Evolutionary conservation across 768 basidiomycete genomes (phyloP).

Genomic region (Amanita rimosa): DNA sequence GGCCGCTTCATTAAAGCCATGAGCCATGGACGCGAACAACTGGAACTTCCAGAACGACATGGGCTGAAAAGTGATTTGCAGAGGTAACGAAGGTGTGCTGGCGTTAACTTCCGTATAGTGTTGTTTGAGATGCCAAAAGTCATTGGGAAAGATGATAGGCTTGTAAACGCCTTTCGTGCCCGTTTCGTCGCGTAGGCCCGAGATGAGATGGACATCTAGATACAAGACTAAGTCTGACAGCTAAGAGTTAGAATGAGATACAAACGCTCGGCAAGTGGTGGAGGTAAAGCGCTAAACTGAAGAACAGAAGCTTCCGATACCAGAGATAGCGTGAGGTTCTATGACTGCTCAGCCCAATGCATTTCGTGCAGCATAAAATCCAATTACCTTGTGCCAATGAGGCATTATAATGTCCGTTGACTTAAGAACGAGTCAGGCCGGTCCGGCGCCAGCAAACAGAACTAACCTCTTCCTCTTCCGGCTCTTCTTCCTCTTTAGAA

Average conservation of each 20-base stretch:
- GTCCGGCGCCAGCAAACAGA: background rate
- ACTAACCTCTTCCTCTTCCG: constrained; percentile 41
- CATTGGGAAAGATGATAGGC: constrained; percentile 87
- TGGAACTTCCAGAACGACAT: constrained; percentile 85
- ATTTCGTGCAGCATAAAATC: background rate
- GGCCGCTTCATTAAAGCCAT: constrained; percentile 80
- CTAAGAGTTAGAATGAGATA: constrained; percentile 9
- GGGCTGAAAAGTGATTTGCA: constrained; percentile 77
- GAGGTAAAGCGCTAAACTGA: constrained; percentile 42
- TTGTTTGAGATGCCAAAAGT: constrained; percentile 86
- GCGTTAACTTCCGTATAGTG: constrained; percentile 78
- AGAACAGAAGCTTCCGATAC: constrained; percentile 59
- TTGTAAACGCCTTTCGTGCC: constrained; percentile 66
- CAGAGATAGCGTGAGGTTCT: constrained; percentile 85
- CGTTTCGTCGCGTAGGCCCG: constrained; percentile 47
- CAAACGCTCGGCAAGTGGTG: constrained; percentile 53
- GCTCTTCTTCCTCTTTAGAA: constrained; percentile 24
- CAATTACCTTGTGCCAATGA: constrained; percentile 70
- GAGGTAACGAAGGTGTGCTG: constrained; percentile 68
- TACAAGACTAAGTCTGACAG: constrained; percentile 9
- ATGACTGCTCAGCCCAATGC: constrained; percentile 5
- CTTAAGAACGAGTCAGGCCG: constrained; percentile 14
- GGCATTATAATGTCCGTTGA: constrained; percentile 49
- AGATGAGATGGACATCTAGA: constrained; percentile 54
- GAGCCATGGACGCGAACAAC: constrained; percentile 73